These are phyloP conservation scores for Vitis vinifera DNA, from an alignment of 164 flowering plant species.

Conservation along the genomic window DNA sequence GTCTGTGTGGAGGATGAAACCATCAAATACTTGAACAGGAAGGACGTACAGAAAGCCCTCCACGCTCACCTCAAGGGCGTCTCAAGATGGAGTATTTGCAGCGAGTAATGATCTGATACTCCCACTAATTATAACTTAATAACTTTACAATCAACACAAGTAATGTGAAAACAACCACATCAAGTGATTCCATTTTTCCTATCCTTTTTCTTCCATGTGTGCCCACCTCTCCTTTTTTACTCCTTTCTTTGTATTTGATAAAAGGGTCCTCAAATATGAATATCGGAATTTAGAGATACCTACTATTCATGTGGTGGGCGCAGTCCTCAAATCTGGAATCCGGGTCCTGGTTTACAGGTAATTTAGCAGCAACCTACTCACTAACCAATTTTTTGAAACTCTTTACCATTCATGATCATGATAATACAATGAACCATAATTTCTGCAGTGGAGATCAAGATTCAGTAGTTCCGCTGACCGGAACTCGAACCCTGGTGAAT, in stretches of 20 bases:
- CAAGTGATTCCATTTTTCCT: too few relatives aligned
- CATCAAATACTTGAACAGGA: constrained; percentile 30
- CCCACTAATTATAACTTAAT: background rate
- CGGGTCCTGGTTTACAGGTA: constrained; percentile 42
- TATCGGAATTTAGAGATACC: constrained; percentile 28
- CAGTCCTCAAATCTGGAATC: constrained; percentile 28
- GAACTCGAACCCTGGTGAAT: constrained; percentile 43
- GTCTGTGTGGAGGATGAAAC: constrained; percentile 38
- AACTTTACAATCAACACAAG: too few relatives aligned
- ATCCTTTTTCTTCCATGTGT: background rate
- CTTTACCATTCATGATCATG: background rate
- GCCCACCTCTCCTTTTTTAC: background rate
- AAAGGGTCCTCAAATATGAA: constrained; percentile 28
- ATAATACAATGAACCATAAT: background rate
- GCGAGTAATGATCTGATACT: constrained; percentile 21
- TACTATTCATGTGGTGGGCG: constrained; percentile 20
- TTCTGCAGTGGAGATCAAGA: constrained; percentile 65
- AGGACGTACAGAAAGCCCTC: constrained; percentile 39
- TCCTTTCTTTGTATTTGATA: background rate
- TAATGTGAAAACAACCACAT: too few relatives aligned
- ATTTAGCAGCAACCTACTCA: background rate
- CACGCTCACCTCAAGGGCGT: constrained; percentile 40
- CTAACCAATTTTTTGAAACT: background rate
- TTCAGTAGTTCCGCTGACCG: constrained; percentile 55
- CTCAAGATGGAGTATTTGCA: constrained; percentile 28